Percentiles rank a stretch among this genome's conserved stretches.
Conservation (phyloP, 176 grass and related monocot species). For the Ensete glaucum region DNA sequence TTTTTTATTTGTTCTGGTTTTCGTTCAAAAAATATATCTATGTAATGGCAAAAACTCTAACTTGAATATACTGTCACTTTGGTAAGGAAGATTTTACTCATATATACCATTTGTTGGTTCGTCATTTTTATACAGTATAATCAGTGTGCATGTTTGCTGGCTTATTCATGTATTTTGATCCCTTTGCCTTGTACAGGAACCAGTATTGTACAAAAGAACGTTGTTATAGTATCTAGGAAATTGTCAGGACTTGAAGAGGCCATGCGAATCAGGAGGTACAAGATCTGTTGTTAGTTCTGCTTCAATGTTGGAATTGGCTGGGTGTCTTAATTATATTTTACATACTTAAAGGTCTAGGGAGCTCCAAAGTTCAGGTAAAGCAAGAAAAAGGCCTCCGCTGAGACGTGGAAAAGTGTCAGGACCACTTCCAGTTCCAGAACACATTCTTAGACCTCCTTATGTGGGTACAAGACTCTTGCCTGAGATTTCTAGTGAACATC, state of each 20-base stretch:
- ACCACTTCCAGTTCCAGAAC: conserved; percentile 48
- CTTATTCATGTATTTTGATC: background rate
- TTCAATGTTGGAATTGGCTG: background rate
- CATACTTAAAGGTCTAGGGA: conserved; percentile 28
- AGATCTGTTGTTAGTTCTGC: background rate
- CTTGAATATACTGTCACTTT: too few relatives aligned
- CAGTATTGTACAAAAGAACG: background rate
- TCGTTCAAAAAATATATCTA: too few relatives aligned
- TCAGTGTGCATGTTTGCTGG: background rate
- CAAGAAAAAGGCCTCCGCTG: conserved; percentile 59
- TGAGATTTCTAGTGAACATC: conserved; percentile 40
- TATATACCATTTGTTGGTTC: background rate
- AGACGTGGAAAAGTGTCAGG: conserved; percentile 61
- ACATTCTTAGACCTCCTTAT: conserved; percentile 71
- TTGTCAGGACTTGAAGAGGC: conserved; percentile 15
- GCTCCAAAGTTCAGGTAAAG: conserved; percentile 32
- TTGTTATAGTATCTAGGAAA: conserved; percentile 6
- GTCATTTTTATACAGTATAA: background rate
- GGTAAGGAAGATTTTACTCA: background rate
- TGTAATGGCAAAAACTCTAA: too few relatives aligned
- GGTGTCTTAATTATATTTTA: background rate
- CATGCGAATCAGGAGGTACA: conserved; percentile 17
- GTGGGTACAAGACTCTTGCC: conserved; percentile 44
- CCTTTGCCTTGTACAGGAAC: background rate
- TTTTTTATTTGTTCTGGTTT: too few relatives aligned